These are phyloP conservation scores for Solanum boliviense DNA, from an alignment of 257 asterid genomes.

Conservation along the genomic window DNA sequence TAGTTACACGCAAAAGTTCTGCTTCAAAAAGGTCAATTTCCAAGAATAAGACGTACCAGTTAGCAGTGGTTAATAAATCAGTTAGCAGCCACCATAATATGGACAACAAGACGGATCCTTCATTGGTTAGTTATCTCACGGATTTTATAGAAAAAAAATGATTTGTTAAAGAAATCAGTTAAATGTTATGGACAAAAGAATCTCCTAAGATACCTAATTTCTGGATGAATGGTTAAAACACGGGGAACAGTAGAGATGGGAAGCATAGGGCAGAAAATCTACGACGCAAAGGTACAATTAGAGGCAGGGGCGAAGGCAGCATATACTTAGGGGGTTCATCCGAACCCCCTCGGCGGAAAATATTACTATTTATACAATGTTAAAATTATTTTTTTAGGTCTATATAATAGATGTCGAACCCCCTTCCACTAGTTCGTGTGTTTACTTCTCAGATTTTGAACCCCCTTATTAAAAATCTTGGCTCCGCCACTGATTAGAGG, in stretches of 20 bases:
- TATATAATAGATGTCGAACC: too few relatives aligned
- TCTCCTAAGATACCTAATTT: not conserved
- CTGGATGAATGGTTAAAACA: not conserved
- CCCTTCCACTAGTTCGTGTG: too few relatives aligned
- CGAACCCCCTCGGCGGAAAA: too few relatives aligned
- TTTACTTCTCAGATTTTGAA: too few relatives aligned
- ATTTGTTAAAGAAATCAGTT: not conserved
- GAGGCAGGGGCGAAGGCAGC: too few relatives aligned
- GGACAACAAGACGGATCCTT: slow-evolving; percentile 50
- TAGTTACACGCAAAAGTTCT: slow-evolving; percentile 99
- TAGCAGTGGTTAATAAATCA: slow-evolving; percentile 79
- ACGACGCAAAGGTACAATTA: not conserved
- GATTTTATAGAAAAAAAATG: not conserved
- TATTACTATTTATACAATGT: too few relatives aligned
- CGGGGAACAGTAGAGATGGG: not conserved
- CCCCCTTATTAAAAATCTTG: too few relatives aligned
- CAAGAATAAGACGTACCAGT: slow-evolving; percentile 98
- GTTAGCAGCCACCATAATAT: slow-evolving; percentile 73
- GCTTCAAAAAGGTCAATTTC: slow-evolving; percentile 99
- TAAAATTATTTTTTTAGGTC: too few relatives aligned
- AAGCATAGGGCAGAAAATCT: not conserved
- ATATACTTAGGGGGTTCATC: too few relatives aligned
- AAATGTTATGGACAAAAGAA: not conserved
- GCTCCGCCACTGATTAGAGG: not conserved
- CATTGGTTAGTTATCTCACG: slow-evolving; percentile 37